Base-by-base conservation (phyloP, 345 rosid genomes). In the Camelina neglecta region DNA sequence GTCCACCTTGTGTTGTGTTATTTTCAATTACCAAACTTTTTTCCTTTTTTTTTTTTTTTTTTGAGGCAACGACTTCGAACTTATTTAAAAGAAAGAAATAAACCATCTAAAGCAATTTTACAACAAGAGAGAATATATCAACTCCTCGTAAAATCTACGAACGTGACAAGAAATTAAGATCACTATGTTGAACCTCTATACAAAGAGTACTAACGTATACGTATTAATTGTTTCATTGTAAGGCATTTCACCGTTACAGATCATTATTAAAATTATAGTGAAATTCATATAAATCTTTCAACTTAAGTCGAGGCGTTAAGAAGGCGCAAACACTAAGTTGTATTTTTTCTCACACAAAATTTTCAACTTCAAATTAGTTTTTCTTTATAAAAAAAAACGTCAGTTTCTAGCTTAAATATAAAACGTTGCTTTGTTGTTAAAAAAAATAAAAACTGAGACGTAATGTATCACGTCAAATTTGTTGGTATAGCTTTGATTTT, bases 21-120 rank as follows among this genome's bases (percentile, higher is more conserved):
- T 47, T 76, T 75, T 69, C 75, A 55, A 11, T 3, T 63, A 54
- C 75, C 31, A 75, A 53, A 66, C 66, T 47, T 38, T 38, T 11
- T 6, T 35, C 4, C 29, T 3, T 3, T 26, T 26, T 26, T 26
- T 24, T 24, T 24, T 3, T 26, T 26, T 26, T 26, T 4, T 35
- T 45, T 12, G 36, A 20, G 41, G 77, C 47, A 24, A 58, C 59
- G 23, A 66, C 67, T 66, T 57, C 59, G 8, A 23, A 35, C 13
- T 15, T 47, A 8, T 38, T 18, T 47, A 20, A 36, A 21, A 35
- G 38, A 5, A 56, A 35, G 1, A 50, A 33, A 20, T 20, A 42
- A 42, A 10, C 8, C 16, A 55, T 54, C 11, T 8, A 35, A 38
- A 44, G 38, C 49, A 50, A 29, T 1, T 29, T 42, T 31, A 44